Evolutionary conservation across 2,329 filamentous ascomycete species (phyloP).

Genomic region (Shiraia sp.): DNA sequence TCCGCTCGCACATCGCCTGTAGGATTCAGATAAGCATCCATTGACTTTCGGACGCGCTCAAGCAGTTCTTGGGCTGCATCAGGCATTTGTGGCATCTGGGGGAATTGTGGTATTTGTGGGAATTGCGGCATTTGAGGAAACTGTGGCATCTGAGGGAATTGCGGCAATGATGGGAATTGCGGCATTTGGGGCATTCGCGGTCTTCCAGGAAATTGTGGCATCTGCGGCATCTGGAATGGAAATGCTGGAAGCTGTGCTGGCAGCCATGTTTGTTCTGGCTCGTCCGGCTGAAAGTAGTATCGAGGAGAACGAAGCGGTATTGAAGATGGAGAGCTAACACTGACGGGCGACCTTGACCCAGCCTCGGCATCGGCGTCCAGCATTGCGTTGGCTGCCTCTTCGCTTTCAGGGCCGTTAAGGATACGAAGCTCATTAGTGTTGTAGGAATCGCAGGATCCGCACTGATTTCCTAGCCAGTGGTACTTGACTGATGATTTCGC

Average conservation of each 20-base stretch:
- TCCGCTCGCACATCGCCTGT: slow-evolving; percentile 38
- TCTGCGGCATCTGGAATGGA: slow-evolving; percentile 43
- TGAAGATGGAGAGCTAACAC: slow-evolving; percentile 37
- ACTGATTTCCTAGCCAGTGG: slow-evolving; percentile 95
- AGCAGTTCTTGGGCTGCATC: slow-evolving; percentile 41
- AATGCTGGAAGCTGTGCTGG: slow-evolving; percentile 42
- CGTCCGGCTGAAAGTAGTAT: slow-evolving; percentile 44
- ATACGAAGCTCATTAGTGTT: slow-evolving; percentile 56
- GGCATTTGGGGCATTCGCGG: slow-evolving; percentile 39
- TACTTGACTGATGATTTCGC: slow-evolving; percentile 84
- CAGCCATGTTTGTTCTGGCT: slow-evolving; percentile 44
- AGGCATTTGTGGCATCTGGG: slow-evolving; percentile 31
- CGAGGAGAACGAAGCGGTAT: slow-evolving; percentile 38
- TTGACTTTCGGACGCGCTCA: slow-evolving; percentile 43
- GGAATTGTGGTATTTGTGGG: slow-evolving; percentile 32
- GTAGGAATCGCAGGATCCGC: slow-evolving; percentile 63
- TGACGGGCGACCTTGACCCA: slow-evolving; percentile 33
- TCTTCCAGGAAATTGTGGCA: slow-evolving; percentile 39
- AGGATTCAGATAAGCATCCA: slow-evolving; percentile 51
- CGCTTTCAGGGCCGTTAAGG: slow-evolving; percentile 44
- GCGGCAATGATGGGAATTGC: slow-evolving; percentile 34
- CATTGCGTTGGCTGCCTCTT: slow-evolving; percentile 39
- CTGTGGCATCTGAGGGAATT: slow-evolving; percentile 37
- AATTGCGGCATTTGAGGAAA: slow-evolving; percentile 30
- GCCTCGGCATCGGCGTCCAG: slow-evolving; percentile 32